Evolutionary conservation across 176 grass and related monocot genomes (phyloP), one percentile per base, ranked within the genome.

Genomic region (Oryza nivara): DNA sequence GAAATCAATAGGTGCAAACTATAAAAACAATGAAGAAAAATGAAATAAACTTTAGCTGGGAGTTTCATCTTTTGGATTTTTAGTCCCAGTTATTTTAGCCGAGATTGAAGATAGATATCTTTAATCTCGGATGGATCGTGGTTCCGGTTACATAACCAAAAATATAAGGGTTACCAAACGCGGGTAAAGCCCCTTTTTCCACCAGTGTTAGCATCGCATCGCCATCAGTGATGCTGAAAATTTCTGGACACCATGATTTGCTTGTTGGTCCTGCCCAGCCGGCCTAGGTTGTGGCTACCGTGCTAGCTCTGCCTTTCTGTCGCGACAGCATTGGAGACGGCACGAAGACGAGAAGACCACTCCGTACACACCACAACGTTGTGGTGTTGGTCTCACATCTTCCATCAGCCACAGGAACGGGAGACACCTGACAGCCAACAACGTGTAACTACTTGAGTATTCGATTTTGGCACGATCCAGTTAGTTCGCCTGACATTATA

Each of bases 281-380:
- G 69, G 22, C 69, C 80, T 83, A 83, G 22, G 25, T 13, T 10
- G 67, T 60, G 48, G 67, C 32, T 58, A 70, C 32, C 78, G 38
- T 10, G 68, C n/a, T 44, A 58, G 68, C 30, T 11, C 46, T 16
- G 47, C 7, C 12, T 40, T 32, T 41, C 48, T 25, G 67, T 34
- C 48, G 12, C 3, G 4, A 1, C 11, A 3, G 0, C 79, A 58
- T 16, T 70, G 11, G 46, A 56, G 17, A 20, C 9, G 1, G 22
- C 67, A 11, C 7, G 26, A 47, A 47, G 76, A 79, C 16, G n/a
- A 19, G 1, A 17, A 47, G 54, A 30, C 4, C 23, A 8, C 63
- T 15, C 6, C 17, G 52, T 58, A 20, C 1, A 45, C 25, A 5
- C 36, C 36, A 72, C 49, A 15, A 6, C 11, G 11, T 16, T 20